Evolutionary conservation across 2,329 filamentous ascomycete genomes (phyloP), one percentile per base, ranked within the genome.

Genomic region (Bretziella fagacearum): DNA sequence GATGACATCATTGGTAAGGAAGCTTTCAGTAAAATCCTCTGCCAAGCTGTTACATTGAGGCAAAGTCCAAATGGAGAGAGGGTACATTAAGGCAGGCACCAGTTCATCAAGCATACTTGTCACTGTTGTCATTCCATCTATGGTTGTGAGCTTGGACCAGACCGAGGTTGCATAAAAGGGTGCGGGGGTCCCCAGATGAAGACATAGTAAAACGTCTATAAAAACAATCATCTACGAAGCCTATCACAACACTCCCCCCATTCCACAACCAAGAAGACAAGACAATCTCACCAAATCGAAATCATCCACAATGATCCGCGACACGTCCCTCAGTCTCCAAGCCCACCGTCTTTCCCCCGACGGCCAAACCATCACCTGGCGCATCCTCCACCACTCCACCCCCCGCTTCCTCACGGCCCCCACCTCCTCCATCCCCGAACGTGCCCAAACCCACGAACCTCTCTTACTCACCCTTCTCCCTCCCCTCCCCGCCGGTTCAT

Each of bases 341-440:
- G 33, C 44, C 44, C 20, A 46, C 44, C 33, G 33, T 23, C 35
- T 46, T 25, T 46, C 44, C 15, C 35, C 35, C 35, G 33, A 46
- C 33, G 23, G 10, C 25, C 26, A 39, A 6, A 20, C 17, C 8
- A 46, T 46, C 22, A 46, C 44, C 18, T 46, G 35, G 33, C 44
- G 44, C 44, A 27, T 46, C 15, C 35, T 46, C 15, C 35, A 46
- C 25, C 23, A 17, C 20, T 17, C 17, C 35, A 39, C 15, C 17
- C 35, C 35, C 35, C 35, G 35, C 29, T 44, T 22, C 29, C 15
- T 44, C 29, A 32, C 13, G 17, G 29, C 42, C 29, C 13, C 29
- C 17, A 10, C 17, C 27, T 10, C 42, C 6, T 3, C 27, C 15
- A n/a, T 44, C 35, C 46, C 46, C 20, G 23, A 20, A 15, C 39